These are phyloP conservation scores for Alternaria viburni DNA, from an alignment of 2,329 filamentous ascomycete species.

Conservation along the genomic window DNA sequence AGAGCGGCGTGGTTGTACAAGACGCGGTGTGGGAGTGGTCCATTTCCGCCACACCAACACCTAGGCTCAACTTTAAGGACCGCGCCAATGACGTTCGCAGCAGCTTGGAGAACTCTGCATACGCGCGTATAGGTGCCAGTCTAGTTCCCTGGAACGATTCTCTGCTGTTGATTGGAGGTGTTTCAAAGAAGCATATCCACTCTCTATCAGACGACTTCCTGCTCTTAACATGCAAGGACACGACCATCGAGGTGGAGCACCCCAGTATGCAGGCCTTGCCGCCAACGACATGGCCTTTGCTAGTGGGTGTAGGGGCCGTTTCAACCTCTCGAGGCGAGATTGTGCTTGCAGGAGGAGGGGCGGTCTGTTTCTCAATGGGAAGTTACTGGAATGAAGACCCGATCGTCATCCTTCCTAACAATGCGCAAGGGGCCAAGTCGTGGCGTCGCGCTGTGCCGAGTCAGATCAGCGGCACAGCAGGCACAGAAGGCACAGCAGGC, in stretches of 20 bases:
- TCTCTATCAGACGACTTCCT: conserved; percentile 37
- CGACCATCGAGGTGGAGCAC: conserved; percentile 25
- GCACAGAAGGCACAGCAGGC: conserved; percentile 4
- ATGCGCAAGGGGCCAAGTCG: conserved; percentile 18
- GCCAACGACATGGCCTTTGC: conserved; percentile 64
- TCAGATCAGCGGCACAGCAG: conserved; percentile 19
- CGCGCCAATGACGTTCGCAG: conserved; percentile 33
- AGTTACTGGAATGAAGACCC: conserved; percentile 73
- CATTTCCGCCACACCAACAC: conserved; percentile 41
- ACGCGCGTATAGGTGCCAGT: conserved; percentile 60
- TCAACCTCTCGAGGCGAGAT: conserved; percentile 58
- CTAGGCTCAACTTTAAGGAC: conserved; percentile 35
- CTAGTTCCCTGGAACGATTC: conserved; percentile 54
- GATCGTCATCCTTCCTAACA: conserved; percentile 25
- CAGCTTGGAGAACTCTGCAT: conserved; percentile 28
- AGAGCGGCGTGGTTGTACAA: conserved; percentile 66
- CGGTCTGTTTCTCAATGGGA: conserved; percentile 89
- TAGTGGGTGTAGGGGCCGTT: conserved; percentile 71
- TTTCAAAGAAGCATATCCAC: conserved; percentile 45
- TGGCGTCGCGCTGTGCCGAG: conserved; percentile 23
- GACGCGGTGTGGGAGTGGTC: conserved; percentile 70
- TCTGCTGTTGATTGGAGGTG: conserved; percentile 61
- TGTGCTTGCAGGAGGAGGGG: conserved; percentile 77
- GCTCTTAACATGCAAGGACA: conserved; percentile 26
- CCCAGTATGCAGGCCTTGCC: conserved; percentile 22